Evolutionary conservation across 768 basidiomycete genomes (phyloP), one percentile per base, ranked within the genome.

Genomic region (Tulasnella sp.): DNA sequence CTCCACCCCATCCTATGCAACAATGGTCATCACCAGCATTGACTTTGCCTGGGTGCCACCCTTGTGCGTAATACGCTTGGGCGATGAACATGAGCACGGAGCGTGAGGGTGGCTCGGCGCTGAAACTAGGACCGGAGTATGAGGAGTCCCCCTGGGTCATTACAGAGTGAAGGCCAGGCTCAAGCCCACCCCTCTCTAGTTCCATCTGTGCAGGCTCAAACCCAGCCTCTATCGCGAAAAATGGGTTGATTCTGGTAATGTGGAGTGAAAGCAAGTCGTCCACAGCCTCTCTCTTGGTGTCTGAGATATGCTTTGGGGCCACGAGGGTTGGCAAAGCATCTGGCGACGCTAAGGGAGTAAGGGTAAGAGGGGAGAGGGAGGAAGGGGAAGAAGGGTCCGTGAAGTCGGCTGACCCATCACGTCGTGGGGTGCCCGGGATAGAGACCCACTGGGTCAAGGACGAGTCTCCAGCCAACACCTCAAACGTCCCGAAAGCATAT

Each of bases 1-100:
- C 67, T 12, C 67, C 67, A 6, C 67, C 67, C 45, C 63, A 68
- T 2, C 67, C 67, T n/a, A 68, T 60, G 54, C 66, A 67, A 15
- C 66, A 66, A 59, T 68, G 67, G 49, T 68, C 67, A 55, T 68
- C 67, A 57, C 63, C 62, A 49, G 67, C 21, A 63, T 58, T 54
- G 62, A 65, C 63, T 67, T 65, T 67, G 53, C 32, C 41, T 12
- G 17, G 51, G 36, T 36, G 21, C 39, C 56, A 43, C 9, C 56
- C 56, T 17, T 46, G 23, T 7, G 42, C 66, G 45, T 65, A 67
- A 40, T 64, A 62, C 3, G 65, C 67, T 55, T 65, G 65, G 14
- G 67, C 64, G 8, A 68, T 37, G 19, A 68, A 59, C 36, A 68
- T 19, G 6, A 62, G 58, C 43, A 6, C 45, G 6, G 27, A 31